Evolutionary conservation across 2,329 filamentous ascomycete species (phyloP).

Genomic region (Trichoderma koningii): DNA sequence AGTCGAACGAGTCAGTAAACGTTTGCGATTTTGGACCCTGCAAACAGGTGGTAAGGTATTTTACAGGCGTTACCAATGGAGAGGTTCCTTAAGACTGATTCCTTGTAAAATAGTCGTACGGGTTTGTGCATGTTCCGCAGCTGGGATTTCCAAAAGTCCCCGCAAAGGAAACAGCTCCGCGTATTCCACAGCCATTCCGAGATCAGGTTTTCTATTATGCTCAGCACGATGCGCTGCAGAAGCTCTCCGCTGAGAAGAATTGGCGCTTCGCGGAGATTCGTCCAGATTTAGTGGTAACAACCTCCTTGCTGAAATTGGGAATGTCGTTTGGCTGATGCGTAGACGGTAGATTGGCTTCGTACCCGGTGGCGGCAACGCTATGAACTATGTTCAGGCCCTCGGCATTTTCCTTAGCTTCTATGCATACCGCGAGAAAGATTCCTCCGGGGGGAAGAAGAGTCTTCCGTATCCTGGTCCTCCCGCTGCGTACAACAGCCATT

Average conservation of each 20-base stretch:
- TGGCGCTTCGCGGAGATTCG: constrained; percentile 25
- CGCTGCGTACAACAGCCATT: constrained; percentile 6
- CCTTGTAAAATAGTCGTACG: neutral
- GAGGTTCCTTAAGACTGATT: neutral
- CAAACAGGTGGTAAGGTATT: constrained; percentile 23
- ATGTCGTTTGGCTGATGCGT: neutral
- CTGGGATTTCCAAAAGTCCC: constrained; percentile 22
- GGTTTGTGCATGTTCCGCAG: constrained; percentile 16
- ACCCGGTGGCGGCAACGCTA: constrained; percentile 15
- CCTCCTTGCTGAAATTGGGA: neutral
- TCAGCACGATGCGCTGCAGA: constrained; percentile 11
- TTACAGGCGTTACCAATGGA: neutral
- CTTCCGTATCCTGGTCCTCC: constrained; percentile 15
- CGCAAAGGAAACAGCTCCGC: constrained; percentile 17
- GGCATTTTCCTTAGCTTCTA: constrained; percentile 24
- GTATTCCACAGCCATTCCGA: constrained; percentile 22
- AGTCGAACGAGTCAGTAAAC: constrained; percentile 9
- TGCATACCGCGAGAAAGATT: neutral
- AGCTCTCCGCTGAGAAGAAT: constrained; percentile 13
- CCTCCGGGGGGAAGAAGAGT: neutral
- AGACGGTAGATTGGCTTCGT: constrained; percentile 13
- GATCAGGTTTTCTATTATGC: constrained; percentile 25
- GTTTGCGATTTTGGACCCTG: constrained; percentile 15
- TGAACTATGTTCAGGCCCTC: constrained; percentile 20
- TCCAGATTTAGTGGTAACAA: constrained; percentile 19